Base-by-base conservation (phyloP, 2,329 filamentous ascomycete species). In the Tolypocladium album region DNA sequence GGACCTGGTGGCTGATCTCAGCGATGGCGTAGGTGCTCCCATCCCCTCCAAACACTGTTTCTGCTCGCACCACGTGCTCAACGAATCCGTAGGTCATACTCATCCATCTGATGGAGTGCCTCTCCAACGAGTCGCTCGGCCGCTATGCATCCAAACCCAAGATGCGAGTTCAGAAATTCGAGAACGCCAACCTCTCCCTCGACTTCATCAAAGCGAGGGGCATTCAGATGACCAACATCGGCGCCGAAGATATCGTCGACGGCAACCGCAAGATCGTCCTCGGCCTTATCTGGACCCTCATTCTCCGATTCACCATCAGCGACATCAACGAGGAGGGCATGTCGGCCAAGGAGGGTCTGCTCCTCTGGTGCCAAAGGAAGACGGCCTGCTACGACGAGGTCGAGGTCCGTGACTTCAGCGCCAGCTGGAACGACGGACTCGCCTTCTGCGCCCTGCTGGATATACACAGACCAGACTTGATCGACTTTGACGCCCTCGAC, bases 311-410 rank as follows among this genome's bases (percentile, higher is more conserved):
- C 74, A 99, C 94, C 67, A 99, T 99, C 72, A 97, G 88, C 73
- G 94, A 99, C 75, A 99, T 99, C 78, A 97, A 95, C 72, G 89
- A 93, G 74, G 94, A 97, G 80, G 94, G 94, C 65, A 88, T 97
- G 85, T 97, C 93, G 58, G 94, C 94, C 61, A 97, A 97, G 75
- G 94, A 97, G 73, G 94, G 94, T 64, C 78, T 99, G 68, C 76
- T 99, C 60, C 78, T 99, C 31, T 99, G 94, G 94, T 99, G 94
- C 79, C 93, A 99, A 77, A 83, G 94, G 68, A 99, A 99, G 78
- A 99, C 94, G 38, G 94, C 94, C 9, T 99, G 94, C 76, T 99
- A 99, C 74, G 92, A 97, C 62, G 94, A 95, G 71, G 92, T 99
- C 27, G 89, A 97, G 66, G 92, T 99, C 45, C 84, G 90, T 59